Evolutionary conservation across 1,284 basidiomycete species (phyloP).

Genomic region (Takashimella koratensis): DNA sequence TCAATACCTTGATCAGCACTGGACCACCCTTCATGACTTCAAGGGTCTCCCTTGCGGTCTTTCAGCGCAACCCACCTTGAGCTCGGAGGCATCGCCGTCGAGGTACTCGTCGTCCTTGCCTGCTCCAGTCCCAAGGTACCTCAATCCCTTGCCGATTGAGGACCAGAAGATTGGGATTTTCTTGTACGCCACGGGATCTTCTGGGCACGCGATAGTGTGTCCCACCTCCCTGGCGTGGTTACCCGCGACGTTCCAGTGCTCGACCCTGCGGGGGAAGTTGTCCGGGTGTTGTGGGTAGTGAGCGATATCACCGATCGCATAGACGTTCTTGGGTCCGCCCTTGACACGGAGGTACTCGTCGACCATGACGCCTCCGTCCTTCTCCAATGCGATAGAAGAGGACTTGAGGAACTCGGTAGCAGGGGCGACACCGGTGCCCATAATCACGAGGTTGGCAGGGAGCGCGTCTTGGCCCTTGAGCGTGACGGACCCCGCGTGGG

Average conservation of each 20-base stretch:
- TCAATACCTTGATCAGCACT: no score
- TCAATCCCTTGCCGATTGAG: slow-evolving; percentile 67
- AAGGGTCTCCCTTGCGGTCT: background rate
- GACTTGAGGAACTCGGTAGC: slow-evolving; percentile 77
- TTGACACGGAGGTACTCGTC: slow-evolving; percentile 73
- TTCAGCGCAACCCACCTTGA: slow-evolving; percentile 59
- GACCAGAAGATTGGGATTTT: slow-evolving; percentile 87
- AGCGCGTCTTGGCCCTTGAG: slow-evolving; percentile 65
- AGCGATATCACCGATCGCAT: slow-evolving; percentile 88
- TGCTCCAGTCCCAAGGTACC: slow-evolving; percentile 68
- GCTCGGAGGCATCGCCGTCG: slow-evolving; percentile 67
- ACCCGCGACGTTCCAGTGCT: slow-evolving; percentile 61
- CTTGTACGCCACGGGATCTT: slow-evolving; percentile 50
- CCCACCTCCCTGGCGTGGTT: slow-evolving; percentile 84
- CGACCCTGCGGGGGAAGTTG: slow-evolving; percentile 24
- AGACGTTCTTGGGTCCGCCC: slow-evolving; percentile 61
- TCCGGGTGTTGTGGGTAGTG: slow-evolving; percentile 63
- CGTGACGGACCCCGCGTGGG: slow-evolving; percentile 57
- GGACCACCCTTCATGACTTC: no score
- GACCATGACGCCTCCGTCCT: slow-evolving; percentile 75
- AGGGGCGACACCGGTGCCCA: slow-evolving; percentile 85
- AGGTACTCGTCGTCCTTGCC: slow-evolving; percentile 71
- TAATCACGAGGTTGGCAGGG: slow-evolving; percentile 73
- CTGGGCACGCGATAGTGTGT: slow-evolving; percentile 56
- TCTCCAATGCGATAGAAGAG: slow-evolving; percentile 62